Evolutionary conservation across 371 early-diverging fungal species (phyloP), one percentile per base, ranked within the genome.

Genomic region (Haplosporangium sp.): DNA sequence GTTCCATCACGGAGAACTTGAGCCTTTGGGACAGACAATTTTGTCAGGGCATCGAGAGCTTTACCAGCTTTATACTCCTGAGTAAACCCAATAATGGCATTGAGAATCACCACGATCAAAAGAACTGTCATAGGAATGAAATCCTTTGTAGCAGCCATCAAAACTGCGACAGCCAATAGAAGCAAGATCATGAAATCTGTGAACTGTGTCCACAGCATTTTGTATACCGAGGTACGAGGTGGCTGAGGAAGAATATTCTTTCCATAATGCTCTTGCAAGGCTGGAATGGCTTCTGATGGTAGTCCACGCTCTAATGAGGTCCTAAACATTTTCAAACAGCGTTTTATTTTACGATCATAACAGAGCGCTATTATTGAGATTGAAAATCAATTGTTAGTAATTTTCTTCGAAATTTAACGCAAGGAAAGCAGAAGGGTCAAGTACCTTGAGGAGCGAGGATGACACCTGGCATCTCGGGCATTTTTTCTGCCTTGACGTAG

Each of bases 141-240:
- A 34, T 93, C 93, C 62, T 92, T 87, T 47, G 91, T 89, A 19
- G 92, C 94, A 7, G 92, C 91, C 69, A 94, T 91, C 17, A 95
- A 87, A 65, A 96, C 88, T 7, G 96, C 93, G 6, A 90, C 95
- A 13, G 90, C 83, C 65, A 92, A 76, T 38, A 95, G 86, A 53
- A 98, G 91, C 44, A 97, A 65, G 35, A 97, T 92, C 94, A 98
- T 98, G 74, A 96, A 93, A 72, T 98, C 97, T 2, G 94, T 94
- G 19, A 97, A 71, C 84, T 98, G 98, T 35, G 83, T 86, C 90
- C 92, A 92, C 2, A 97, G 74, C 90, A 98, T 96, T 71, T 85
- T 91, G 74, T 92, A 73, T 40, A 91, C 83, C 9, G 95, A 93
- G 0, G 94, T 91, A 15, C 87, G 86, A 17, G 95, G 93, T 1